These are phyloP conservation scores for Trichophyton rubrum DNA, from an alignment of 2,329 filamentous ascomycete species.

Conservation along the genomic window DNA sequence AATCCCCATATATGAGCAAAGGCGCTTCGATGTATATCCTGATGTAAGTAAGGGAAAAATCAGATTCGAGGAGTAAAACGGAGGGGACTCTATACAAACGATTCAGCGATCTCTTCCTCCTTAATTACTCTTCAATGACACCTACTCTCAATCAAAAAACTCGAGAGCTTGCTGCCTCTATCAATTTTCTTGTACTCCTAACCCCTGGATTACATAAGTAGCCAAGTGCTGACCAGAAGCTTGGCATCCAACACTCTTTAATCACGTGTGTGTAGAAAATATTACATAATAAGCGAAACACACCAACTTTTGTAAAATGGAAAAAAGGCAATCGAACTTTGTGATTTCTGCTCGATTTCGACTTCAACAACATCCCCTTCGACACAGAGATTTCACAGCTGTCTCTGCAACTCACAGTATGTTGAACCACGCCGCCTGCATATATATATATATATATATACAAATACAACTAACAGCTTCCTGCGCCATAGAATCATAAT, in stretches of 20 bases:
- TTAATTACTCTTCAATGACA: not conserved
- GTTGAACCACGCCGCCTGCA: not conserved
- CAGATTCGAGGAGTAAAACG: conserved; percentile 26
- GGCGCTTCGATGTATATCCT: conserved; percentile 89
- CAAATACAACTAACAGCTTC: not conserved
- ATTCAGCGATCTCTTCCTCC: no score
- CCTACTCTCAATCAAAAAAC: not conserved
- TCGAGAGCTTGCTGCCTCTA: not conserved
- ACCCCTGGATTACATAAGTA: not conserved
- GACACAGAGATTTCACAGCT: conserved; percentile 9
- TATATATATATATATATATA: not conserved
- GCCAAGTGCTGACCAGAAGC: no score
- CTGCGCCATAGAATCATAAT: conserved; percentile 38
- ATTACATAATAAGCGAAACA: conserved; percentile 11
- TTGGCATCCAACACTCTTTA: no score
- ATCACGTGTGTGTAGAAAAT: not conserved
- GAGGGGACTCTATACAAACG: no score
- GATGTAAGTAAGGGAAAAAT: conserved; percentile 59
- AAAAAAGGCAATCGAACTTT: not conserved
- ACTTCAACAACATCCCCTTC: conserved; percentile 7
- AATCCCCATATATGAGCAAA: conserved; percentile 73
- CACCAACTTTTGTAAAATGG: conserved; percentile 8
- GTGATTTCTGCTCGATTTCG: conserved; percentile 2
- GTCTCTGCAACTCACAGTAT: conserved; percentile 9
- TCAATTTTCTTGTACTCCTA: no score